Evolutionary conservation across 306 rosid species (phyloP), one percentile per base, ranked within the genome.

Genomic region (Vigna hirtella): DNA sequence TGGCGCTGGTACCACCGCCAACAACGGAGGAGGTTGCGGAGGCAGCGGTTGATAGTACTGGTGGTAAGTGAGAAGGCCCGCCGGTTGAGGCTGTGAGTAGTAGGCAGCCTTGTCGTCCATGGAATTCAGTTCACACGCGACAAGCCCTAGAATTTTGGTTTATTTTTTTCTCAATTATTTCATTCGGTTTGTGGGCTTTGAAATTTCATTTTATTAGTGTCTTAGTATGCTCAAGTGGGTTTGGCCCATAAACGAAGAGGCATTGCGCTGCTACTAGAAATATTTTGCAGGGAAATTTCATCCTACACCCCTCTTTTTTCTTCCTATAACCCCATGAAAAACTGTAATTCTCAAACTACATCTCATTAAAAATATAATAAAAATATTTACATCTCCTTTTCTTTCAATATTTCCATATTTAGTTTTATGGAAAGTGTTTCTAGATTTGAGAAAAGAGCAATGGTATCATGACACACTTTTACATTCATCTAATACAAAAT

Each of bases 41-140:
- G 84, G 88, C 0, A 85, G 85, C 17, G 85, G 91, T 75, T 89
- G 89, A 57, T 90, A 93, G 42, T 94, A 86, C 63, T 88, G 90
- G 77, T 88, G 89, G 79, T 85, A 88, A 74, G 84, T 61, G n/a
- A 83, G 81, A 22, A 66, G 71, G 43, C 74, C 82, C 28, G 90
- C 64, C 6, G 88, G 89, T 49, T 88, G 90, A 22, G 88, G 81
- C 45, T 87, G 97, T 7, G 89, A 51, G 88, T 87, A 91, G 91
- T 86, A 93, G 30, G 91, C 87, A 52, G 94, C 86, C 90, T 87
- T 86, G 78, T 89, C 97, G 85, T 92, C 97, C 97, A 88, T 95
- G 53, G 83, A 61, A 79, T 74, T 20, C 45, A 61, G 50, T 47
- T 68, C 74, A 49, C 40, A 49, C 40, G 24, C 22, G 7, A 43